Percentiles rank a stretch among this genome's conserved stretches.
These are phyloP conservation scores for Xylariaceae sp. DNA, from an alignment of 2,329 filamentous ascomycete species.

Conservation along the genomic window DNA sequence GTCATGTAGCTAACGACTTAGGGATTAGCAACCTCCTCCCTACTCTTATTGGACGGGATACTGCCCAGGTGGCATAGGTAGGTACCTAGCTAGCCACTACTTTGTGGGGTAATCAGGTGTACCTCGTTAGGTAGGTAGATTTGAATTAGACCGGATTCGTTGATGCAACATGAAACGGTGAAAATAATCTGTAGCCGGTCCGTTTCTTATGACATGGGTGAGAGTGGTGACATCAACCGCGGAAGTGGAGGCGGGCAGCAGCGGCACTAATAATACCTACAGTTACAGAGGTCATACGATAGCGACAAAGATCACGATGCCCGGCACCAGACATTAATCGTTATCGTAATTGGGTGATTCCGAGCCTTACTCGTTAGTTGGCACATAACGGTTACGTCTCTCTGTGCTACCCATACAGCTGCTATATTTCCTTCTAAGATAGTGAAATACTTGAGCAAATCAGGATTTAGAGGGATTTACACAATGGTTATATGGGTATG, in stretches of 20 bases:
- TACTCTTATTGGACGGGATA: no score
- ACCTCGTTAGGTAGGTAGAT: no score
- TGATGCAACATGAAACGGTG: not conserved
- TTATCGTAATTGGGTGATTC: not conserved
- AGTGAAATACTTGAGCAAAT: conserved; percentile 6
- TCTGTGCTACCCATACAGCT: no score
- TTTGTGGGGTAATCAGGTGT: no score
- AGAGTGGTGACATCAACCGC: not conserved
- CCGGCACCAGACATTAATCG: no score
- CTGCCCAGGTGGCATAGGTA: no score
- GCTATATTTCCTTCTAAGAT: not conserved
- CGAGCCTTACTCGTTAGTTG: not conserved
- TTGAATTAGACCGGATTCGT: not conserved
- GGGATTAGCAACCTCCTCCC: no score
- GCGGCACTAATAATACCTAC: conserved; percentile 1
- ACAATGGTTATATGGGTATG: not conserved
- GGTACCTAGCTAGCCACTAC: no score
- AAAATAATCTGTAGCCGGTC: not conserved
- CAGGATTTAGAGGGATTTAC: not conserved
- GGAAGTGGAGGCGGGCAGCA: not conserved
- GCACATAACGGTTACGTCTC: not conserved
- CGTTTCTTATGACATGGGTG: not conserved
- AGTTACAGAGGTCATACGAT: conserved; percentile 27
- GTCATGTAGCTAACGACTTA: no score
- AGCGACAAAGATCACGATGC: conserved; percentile 13